Conservation (phyloP, 495 filamentous ascomycete genomes). For the Aspergillus sclerotiicarbonarius region DNA sequence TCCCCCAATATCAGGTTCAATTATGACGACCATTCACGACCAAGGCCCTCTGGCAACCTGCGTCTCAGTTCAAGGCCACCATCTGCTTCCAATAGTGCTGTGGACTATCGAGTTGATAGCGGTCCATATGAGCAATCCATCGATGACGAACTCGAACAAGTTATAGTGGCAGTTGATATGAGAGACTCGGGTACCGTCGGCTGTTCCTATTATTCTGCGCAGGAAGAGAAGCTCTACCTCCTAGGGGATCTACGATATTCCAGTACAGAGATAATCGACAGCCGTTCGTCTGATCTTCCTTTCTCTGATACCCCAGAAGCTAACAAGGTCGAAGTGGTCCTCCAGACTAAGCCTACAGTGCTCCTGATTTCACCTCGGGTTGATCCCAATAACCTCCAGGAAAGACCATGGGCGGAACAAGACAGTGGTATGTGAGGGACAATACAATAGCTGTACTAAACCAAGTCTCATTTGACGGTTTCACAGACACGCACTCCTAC, state of each 20-base stretch:
- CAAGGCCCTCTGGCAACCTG: neutral
- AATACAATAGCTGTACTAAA: neutral
- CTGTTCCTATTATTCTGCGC: constrained; percentile 80
- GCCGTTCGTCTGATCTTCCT: constrained; percentile 41
- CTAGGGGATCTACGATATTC: constrained; percentile 78
- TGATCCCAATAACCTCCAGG: constrained; percentile 49
- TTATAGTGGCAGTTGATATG: constrained; percentile 83
- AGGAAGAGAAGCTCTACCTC: constrained; percentile 72
- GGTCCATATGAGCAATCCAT: constrained; percentile 1
- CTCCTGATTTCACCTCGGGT: constrained; percentile 71
- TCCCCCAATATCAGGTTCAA: constrained; percentile 14
- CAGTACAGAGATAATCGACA: constrained; percentile 68
- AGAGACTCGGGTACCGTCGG: constrained; percentile 70
- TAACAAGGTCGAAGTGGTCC: constrained; percentile 52
- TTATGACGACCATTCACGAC: neutral
- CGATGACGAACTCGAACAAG: constrained; percentile 65
- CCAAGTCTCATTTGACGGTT: neutral
- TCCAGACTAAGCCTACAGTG: constrained; percentile 76
- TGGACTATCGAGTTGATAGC: neutral
- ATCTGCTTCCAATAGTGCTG: constrained; percentile 1
- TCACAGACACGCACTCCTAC: constrained; percentile 37
- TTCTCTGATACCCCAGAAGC: neutral
- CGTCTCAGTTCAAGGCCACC: constrained; percentile 3
- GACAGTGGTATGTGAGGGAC: constrained; percentile 23
- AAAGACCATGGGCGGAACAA: constrained; percentile 23